Evolutionary conservation across 2,329 filamentous ascomycete genomes (phyloP).

Genomic region (Balansia obtecta): DNA sequence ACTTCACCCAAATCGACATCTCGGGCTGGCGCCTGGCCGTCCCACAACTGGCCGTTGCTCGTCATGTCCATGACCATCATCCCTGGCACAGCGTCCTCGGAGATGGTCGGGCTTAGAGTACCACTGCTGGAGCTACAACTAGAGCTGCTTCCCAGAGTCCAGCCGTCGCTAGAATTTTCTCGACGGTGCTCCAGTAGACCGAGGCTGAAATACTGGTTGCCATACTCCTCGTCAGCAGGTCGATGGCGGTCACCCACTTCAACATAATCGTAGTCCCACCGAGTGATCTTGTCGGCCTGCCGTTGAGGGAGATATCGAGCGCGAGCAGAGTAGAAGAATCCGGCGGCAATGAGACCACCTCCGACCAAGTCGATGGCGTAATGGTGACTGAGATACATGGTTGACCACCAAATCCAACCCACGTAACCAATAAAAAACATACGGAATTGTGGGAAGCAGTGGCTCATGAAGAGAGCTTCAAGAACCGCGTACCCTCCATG

Average conservation of each 20-base stretch:
- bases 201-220: conserved; percentile 33
- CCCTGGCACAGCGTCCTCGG: conserved; percentile 28
- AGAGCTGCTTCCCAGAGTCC: conserved; percentile 78
- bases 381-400: conserved; percentile 96
- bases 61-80: conserved; percentile 23
- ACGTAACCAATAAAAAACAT: conserved; percentile 73
- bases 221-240: conserved; percentile 32
- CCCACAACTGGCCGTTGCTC: conserved; percentile 26
- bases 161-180: conserved; percentile 62
- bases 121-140: conserved; percentile 40
- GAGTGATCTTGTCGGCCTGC: conserved; percentile 72
- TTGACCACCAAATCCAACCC: conserved; percentile 95
- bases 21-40: conserved; percentile 21
- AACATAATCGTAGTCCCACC: conserved; percentile 93
- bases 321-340: conserved; percentile 73
- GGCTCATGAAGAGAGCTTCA: conserved; percentile 84
- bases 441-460: conserved; percentile 75
- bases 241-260: conserved; percentile 58
- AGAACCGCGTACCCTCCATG: conserved; percentile 84
- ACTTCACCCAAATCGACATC: conserved; percentile 35
- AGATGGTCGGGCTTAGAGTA: conserved; percentile 36
- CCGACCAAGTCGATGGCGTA: conserved; percentile 89
- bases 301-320: conserved; percentile 69
- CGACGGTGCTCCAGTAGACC: conserved; percentile 31
- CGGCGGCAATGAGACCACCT: conserved; percentile 65